Evolutionary conservation across 768 basidiomycete species (phyloP).

Genomic region (Xerocomellus chrysenteron): DNA sequence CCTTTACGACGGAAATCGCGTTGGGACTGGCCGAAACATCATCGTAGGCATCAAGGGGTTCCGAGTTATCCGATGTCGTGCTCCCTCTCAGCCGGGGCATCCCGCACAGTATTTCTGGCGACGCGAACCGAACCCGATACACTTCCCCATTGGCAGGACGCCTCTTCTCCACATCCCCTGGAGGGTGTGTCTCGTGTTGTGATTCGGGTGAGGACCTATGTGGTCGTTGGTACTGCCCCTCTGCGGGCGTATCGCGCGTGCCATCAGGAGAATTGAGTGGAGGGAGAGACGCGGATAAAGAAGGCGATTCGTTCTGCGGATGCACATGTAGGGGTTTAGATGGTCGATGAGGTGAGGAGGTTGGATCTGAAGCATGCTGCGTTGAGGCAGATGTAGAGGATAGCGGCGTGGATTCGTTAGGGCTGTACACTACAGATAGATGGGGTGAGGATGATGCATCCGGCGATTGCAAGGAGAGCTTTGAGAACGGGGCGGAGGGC

Average conservation of each 20-base stretch:
- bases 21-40: background rate
- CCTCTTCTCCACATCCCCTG: slow-evolving; percentile 11
- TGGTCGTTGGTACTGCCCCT: slow-evolving; percentile 20
- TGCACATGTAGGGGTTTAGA: slow-evolving; percentile 31
- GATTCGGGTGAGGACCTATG: slow-evolving; percentile 17
- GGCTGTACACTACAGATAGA: slow-evolving; percentile 8
- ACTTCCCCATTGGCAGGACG: slow-evolving; percentile 14
- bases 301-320: slow-evolving; percentile 18
- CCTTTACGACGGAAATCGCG: background rate
- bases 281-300: slow-evolving; percentile 1
- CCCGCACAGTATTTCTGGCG: slow-evolving; percentile 28
- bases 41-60: background rate
- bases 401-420: slow-evolving; percentile 2
- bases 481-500: slow-evolving; percentile 51
- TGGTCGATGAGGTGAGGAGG: slow-evolving; percentile 12
- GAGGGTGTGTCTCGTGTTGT: background rate
- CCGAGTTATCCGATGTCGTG: background rate
- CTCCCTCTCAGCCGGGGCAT: slow-evolving; percentile 12
- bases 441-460: slow-evolving; percentile 15
- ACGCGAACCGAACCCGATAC: slow-evolving; percentile 30
- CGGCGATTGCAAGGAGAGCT: slow-evolving; percentile 47
- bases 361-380: background rate
- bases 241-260: slow-evolving; percentile 25
- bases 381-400: background rate
- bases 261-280: slow-evolving; percentile 13